Base-by-base conservation (phyloP, 2,329 filamentous ascomycete species). In the Ilyonectria mors-panacis region DNA sequence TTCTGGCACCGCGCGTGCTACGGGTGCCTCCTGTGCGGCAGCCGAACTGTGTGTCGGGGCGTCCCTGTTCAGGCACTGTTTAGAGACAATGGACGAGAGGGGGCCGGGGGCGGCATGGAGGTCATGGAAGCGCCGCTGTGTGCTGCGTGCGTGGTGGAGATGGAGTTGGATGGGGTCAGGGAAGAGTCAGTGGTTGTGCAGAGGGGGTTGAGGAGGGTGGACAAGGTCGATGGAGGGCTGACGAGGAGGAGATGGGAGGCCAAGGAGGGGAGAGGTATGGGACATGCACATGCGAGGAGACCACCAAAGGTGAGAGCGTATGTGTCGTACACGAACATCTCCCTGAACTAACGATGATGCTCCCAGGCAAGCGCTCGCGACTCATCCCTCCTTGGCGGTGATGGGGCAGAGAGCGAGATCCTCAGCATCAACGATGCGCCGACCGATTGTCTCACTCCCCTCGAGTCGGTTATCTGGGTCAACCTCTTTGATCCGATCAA, bases 1-100 rank as follows among this genome's bases (percentile, higher is more conserved):
- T 89, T 89, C 73, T 89, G 87, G 88, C 87, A 89, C 72, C 80
- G 81, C 44, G 80, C 77, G 1, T 89, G 86, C 74, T 89, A 88
- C 75, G 86, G 87, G 17, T 89, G 87, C 73, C 73, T 89, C 67
- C 77, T 89, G 44, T 89, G 81, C 64, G 85, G 86, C 19, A 82
- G 77, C 63, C 80, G 78, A 66, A 69, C 78, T 13, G 75, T 85
- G 3, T 78, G 80, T 23, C 73, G 72, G 21, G 83, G 80, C 2
- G 72, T 81, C 21, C 72, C 68, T 2, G 66, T 85, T 1, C 65
- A 67, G 57, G 78, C 83, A 8, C 68, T 85, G 19, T 68, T 84
- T 78, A 47, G 45, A 4, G 64, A 69, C 7, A 65, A 67, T 2
- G 65, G 60, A 17, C 50, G 55, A 4, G 56, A 57, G 37, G 63